phyloP scores from a whole-genome alignment of 345 rosid genomes.

The Barbarea vulgaris region DNA sequence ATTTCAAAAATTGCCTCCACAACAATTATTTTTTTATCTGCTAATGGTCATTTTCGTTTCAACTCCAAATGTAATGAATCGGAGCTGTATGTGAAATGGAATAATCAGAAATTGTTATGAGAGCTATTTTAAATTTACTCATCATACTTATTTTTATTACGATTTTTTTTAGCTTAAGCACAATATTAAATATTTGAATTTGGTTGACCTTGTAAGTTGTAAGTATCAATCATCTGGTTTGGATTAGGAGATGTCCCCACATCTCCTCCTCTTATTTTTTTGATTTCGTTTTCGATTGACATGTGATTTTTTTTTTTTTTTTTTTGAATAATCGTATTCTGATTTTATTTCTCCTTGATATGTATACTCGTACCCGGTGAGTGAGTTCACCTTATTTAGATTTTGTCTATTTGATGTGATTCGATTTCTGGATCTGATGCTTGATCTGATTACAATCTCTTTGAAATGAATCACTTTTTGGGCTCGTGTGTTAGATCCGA shows the following conservation, averaged over 20 bases:
- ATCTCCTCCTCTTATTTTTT: not conserved
- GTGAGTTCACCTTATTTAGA: not conserved
- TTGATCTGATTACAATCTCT: not conserved
- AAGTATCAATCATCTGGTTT: too few relatives aligned
- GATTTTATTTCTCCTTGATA: not conserved
- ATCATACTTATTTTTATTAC: too few relatives aligned
- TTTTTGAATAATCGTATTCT: not conserved
- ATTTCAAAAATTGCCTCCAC: not conserved
- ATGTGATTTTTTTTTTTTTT: not conserved
- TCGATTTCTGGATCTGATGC: not conserved
- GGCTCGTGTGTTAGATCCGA: constrained; percentile 16
- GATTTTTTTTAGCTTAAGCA: too few relatives aligned
- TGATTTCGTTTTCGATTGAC: not conserved
- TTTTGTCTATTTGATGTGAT: not conserved
- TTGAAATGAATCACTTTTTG: not conserved
- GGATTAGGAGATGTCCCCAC: too few relatives aligned
- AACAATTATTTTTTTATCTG: not conserved
- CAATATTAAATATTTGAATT: too few relatives aligned
- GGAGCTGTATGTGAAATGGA: not conserved
- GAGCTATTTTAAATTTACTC: not conserved
- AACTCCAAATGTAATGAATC: not conserved
- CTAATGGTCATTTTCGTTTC: not conserved
- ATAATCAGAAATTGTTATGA: not conserved
- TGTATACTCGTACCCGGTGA: constrained; percentile 4
- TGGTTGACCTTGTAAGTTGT: too few relatives aligned